Base-by-base conservation (phyloP, 2,329 filamentous ascomycete genomes). In the Mycosphaerella arachidis region DNA sequence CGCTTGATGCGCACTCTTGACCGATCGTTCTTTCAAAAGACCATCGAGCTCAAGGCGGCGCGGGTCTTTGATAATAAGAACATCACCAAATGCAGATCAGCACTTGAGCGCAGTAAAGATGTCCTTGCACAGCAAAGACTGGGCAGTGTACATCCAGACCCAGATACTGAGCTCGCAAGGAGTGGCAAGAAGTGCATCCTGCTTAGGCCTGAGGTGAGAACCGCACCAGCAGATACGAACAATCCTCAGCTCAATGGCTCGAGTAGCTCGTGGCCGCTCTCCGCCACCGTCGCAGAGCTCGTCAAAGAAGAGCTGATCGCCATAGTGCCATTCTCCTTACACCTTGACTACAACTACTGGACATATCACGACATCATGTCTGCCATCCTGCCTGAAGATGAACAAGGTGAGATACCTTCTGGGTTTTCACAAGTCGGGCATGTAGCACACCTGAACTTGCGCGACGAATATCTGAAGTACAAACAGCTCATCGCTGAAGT, bases 351-450 rank as follows among this genome's bases (percentile, higher is more conserved):
- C 76, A 83, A 89, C 68, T 87, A 92, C 75, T 97, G 92, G 91
- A 88, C 81, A 54, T 93, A 95, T 73, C 80, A 88, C 62, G 92
- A 97, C 67, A 89, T 99, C 43, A 90, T 97, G 71, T 81, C 81
- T 53, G 85, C 91, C 3, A 85, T 97, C 57, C 81, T 99, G 0
- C 92, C 92, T 0, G 86, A 92, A 65, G 87, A 91, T 52, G 81
- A 89, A 27, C 86, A 92, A 66, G 86, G 88, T 45, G 92, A 95
- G 64, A 86, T 94, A 33, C 93, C 92, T 2, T 84, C 86, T 33
- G 91, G 92, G 53, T 97, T 96, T 79, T 91, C 91, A 58, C 86
- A 88, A 37, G 92, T 93, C 37, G 93, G 94, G 20, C 93, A 97
- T 69, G 87, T 97, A 54, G 93, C 92, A 45, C 94, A 99, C 72